Conservation (phyloP, 169 alveolate genomes). For the Cryptosporidium bovis region DNA sequence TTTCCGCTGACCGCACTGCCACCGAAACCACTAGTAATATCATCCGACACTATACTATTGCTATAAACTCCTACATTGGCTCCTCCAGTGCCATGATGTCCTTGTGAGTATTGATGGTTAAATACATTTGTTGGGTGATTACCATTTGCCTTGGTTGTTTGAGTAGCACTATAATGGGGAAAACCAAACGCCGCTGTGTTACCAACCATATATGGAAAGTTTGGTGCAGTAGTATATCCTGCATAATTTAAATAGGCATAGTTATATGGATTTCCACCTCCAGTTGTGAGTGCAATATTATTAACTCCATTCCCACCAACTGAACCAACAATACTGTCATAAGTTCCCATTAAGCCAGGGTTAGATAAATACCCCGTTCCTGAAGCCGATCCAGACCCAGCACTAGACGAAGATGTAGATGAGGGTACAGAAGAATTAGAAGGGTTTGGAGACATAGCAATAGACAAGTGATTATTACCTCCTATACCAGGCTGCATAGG, state of each 20-base stretch:
- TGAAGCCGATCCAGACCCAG: neutral
- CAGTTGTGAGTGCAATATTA: slow-evolving; percentile 54
- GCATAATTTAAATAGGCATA: slow-evolving; percentile 73
- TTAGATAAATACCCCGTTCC: neutral
- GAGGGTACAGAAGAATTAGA: neutral
- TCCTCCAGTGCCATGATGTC: slow-evolving; percentile 12
- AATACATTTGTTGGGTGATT: slow-evolving; percentile 51
- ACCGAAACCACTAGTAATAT: neutral
- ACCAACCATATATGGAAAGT: slow-evolving; percentile 72
- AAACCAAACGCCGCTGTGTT: slow-evolving; percentile 69
- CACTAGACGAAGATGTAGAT: neutral
- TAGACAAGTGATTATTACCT: neutral
- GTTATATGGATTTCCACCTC: slow-evolving; percentile 68
- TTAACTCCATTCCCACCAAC: slow-evolving; percentile 7
- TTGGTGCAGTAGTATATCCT: slow-evolving; percentile 37
- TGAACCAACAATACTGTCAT: neutral
- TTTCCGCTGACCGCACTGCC: neutral
- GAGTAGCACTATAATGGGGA: slow-evolving; percentile 38
- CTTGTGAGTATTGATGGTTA: slow-evolving; percentile 52
- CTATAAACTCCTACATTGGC: slow-evolving; percentile 22
- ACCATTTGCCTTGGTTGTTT: neutral
- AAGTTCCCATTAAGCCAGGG: neutral
- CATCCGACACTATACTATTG: neutral
- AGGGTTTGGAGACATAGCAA: neutral
- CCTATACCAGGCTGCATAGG: neutral